These are phyloP conservation scores for Colletotrichum acutatum DNA, from an alignment of 2,329 filamentous ascomycete genomes.

Conservation along the genomic window DNA sequence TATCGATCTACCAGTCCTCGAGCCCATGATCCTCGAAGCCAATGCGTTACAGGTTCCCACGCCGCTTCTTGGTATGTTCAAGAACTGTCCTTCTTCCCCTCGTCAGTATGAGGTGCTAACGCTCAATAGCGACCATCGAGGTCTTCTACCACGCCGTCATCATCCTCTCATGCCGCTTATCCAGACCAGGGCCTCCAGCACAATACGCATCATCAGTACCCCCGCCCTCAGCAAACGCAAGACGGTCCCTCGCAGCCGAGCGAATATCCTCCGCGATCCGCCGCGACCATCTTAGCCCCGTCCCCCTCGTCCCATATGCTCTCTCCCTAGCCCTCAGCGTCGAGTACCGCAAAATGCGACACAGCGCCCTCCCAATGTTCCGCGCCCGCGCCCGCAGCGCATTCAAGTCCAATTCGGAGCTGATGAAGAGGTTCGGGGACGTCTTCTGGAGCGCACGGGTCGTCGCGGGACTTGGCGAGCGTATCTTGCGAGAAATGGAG, in stretches of 20 bases:
- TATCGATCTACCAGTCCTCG: conserved; percentile 66
- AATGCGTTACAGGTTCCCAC: conserved; percentile 61
- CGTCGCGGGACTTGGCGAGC: conserved; percentile 64
- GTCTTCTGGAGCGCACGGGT: conserved; percentile 69
- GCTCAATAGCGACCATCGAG: conserved; percentile 64
- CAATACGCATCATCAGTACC: conserved; percentile 54
- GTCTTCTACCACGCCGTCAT: conserved; percentile 73
- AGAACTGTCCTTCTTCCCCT: background rate
- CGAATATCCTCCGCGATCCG: conserved; percentile 66
- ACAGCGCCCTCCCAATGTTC: conserved; percentile 69
- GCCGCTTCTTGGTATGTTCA: conserved; percentile 58
- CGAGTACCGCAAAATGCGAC: conserved; percentile 72
- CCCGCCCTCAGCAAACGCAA: conserved; percentile 63
- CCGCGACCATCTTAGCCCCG: conserved; percentile 61
- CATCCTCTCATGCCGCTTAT: conserved; percentile 69
- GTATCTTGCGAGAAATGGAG: conserved; percentile 67
- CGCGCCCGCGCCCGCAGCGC: conserved; percentile 63
- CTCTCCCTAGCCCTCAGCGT: conserved; percentile 71
- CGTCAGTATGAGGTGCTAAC: conserved; percentile 35
- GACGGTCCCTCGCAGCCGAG: conserved; percentile 67
- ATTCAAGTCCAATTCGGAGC: conserved; percentile 65
- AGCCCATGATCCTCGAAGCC: conserved; percentile 66
- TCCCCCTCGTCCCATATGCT: conserved; percentile 71
- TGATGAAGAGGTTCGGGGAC: conserved; percentile 63
- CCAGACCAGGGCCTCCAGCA: conserved; percentile 51